Conservation (phyloP, 2,329 filamentous ascomycete species). For the Colletotrichum siamense region DNA sequence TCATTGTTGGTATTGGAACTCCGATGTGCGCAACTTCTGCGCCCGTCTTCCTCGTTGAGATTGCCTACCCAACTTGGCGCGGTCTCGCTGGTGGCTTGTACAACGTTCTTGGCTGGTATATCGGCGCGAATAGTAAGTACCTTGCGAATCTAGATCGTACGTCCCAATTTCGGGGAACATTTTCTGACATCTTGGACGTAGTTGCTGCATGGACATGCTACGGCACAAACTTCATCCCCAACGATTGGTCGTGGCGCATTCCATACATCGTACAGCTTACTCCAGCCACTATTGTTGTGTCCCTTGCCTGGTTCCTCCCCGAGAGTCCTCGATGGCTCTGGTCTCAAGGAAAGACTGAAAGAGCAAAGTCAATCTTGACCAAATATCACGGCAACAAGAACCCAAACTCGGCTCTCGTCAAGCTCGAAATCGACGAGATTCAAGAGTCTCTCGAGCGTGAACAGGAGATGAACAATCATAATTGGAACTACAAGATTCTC, state of each 20-base stretch:
- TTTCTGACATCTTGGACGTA: accelerated
- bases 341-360: conserved; percentile 34
- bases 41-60: conserved; percentile 23
- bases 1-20: conserved; percentile 19
- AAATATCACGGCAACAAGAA: conserved; percentile 50
- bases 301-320: conserved; percentile 51
- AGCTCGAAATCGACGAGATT: conserved; percentile 51
- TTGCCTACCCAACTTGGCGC: conserved; percentile 25
- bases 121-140: conserved; percentile 24
- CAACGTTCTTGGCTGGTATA: conserved; percentile 24
- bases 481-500: conserved; percentile 48
- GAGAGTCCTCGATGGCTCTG: conserved; percentile 51
- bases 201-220: conserved; percentile 51
- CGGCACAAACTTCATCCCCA: conserved; percentile 47
- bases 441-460: conserved; percentile 50
- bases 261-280: conserved; percentile 49
- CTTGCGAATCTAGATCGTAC: accelerated
- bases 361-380: conserved; percentile 35
- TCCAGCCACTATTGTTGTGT: conserved; percentile 46
- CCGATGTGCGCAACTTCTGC: conserved; percentile 23
- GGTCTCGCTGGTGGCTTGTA: conserved; percentile 24
- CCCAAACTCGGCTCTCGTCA: conserved; percentile 32
- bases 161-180: accelerated
- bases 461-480: conserved; percentile 36
- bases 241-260: conserved; percentile 54